These are phyloP conservation scores for Barnettozyma botsteinii DNA, from an alignment of 805 yeast species.

Conservation along the genomic window DNA sequence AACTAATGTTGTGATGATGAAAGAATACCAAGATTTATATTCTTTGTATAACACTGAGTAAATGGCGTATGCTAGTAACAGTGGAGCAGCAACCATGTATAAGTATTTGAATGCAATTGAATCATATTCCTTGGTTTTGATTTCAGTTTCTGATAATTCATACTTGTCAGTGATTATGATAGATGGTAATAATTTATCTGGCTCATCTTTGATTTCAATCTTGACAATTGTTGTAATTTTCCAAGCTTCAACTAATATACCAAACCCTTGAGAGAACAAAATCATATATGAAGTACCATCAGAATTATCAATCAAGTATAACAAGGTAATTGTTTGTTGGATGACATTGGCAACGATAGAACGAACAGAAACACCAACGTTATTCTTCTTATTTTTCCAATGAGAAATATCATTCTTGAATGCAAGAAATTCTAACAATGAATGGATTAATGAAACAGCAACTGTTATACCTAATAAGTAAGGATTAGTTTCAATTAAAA, in stretches of 20 bases:
- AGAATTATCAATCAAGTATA: constrained; percentile 33
- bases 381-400: constrained; percentile 35
- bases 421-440: constrained; percentile 35
- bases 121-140: constrained; percentile 36
- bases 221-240: constrained; percentile 34
- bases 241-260: constrained; percentile 38
- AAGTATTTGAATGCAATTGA: constrained; percentile 34
- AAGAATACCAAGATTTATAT: constrained; percentile 39
- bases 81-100: constrained; percentile 32
- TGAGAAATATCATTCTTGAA: constrained; percentile 37
- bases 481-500: constrained; percentile 33
- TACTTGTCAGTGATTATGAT: constrained; percentile 29
- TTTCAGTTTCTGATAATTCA: constrained; percentile 31
- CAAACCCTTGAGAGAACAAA: constrained; percentile 31
- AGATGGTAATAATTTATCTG: constrained; percentile 20
- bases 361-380: constrained; percentile 35
- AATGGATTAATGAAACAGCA: constrained; percentile 30
- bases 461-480: constrained; percentile 30
- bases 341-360: constrained; percentile 35
- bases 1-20: constrained; percentile 33
- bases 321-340: constrained; percentile 34
- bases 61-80: constrained; percentile 31
- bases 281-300: constrained; percentile 36
- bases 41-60: constrained; percentile 34
- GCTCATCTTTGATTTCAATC: constrained; percentile 18